A percentile compares a stretch with the other conserved stretches of the same genome.
These are phyloP conservation scores for Podila horticola DNA, from an alignment of 192 early-diverging fungal species.

Conservation along the genomic window DNA sequence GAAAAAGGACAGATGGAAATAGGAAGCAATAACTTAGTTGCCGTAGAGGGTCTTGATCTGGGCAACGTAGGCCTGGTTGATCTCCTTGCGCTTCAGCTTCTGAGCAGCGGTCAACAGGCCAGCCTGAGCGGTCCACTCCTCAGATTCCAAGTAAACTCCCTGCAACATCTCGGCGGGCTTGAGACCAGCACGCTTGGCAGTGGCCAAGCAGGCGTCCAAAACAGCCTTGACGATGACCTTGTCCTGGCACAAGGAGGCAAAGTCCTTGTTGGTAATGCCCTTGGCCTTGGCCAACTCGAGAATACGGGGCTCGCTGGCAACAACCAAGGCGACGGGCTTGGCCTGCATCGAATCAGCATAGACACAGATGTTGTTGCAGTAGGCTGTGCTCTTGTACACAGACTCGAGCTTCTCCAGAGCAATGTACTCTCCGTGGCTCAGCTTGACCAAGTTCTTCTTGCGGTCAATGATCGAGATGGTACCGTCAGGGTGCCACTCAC, in stretches of 20 bases:
- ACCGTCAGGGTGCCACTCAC: constrained; percentile 82
- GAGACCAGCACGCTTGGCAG: constrained; percentile 75
- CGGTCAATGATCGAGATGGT: constrained; percentile 89
- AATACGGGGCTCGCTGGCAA: constrained; percentile 70
- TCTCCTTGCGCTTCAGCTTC: constrained; percentile 88
- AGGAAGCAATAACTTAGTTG: constrained; percentile 1
- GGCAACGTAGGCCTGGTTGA: constrained; percentile 70
- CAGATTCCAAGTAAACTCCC: constrained; percentile 71
- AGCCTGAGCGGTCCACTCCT: constrained; percentile 94
- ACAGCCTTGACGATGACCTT: constrained; percentile 63
- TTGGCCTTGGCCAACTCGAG: constrained; percentile 55
- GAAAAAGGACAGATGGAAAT: not conserved
- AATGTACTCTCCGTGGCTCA: constrained; percentile 92
- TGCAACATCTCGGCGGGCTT: constrained; percentile 79
- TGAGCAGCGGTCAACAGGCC: constrained; percentile 93
- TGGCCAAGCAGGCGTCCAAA: constrained; percentile 52
- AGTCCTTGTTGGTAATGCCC: constrained; percentile 52
- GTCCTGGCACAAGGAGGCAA: constrained; percentile 63
- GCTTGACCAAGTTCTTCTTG: constrained; percentile 94
- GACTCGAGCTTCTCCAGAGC: constrained; percentile 95
- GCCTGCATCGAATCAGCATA: constrained; percentile 76
- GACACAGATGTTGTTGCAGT: constrained; percentile 83
- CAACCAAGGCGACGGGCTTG: constrained; percentile 81
- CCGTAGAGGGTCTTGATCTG: constrained; percentile 67
- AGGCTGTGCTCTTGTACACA: constrained; percentile 79